A percentile compares a stretch with the other conserved stretches of the same genome.
These are phyloP conservation scores for Russula brevipes DNA, from an alignment of 768 basidiomycete genomes.

Conservation along the genomic window DNA sequence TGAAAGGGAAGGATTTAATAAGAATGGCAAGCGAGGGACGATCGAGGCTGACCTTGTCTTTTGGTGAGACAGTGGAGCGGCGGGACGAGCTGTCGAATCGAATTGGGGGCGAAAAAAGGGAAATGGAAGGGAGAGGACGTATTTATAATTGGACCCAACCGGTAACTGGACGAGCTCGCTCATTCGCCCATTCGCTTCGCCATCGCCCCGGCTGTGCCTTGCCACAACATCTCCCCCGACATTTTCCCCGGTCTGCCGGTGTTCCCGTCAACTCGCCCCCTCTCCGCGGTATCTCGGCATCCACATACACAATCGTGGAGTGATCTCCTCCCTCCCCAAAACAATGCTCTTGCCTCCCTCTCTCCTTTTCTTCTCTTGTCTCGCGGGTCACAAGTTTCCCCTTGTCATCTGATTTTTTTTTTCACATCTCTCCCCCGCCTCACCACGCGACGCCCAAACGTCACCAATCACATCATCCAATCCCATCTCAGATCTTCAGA, in stretches of 20 bases:
- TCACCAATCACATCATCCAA: constrained; percentile 22
- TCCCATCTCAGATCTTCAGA: constrained; percentile 18
- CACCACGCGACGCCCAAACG: constrained; percentile 11
- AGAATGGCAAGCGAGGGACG: background rate
- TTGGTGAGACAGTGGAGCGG: constrained; percentile 14
- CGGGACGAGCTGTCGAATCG: constrained; percentile 8
- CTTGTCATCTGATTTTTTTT: constrained; percentile 21
- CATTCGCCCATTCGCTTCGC: background rate
- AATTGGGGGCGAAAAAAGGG: constrained; percentile 23
- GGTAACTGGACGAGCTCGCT: background rate
- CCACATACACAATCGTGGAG: constrained; percentile 13
- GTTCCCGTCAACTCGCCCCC: constrained; percentile 8
- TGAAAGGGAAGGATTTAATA: constrained; percentile 14
- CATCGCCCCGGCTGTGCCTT: constrained; percentile 19
- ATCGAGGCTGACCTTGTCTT: constrained; percentile 22
- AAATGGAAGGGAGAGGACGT: constrained; percentile 19
- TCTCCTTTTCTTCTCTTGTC: background rate
- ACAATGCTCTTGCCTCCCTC: background rate
- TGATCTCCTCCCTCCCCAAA: constrained; percentile 12
- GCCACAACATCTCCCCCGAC: constrained; percentile 13
- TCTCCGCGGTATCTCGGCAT: constrained; percentile 22
- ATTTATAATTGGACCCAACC: constrained; percentile 17
- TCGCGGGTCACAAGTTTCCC: constrained; percentile 14
- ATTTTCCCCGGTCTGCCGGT: constrained; percentile 10
- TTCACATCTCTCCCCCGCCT: constrained; percentile 8